Evolutionary conservation across 164 flowering plant genomes (phyloP), one percentile per base, ranked within the genome.

Genomic region (Hamamelis virginiana): DNA sequence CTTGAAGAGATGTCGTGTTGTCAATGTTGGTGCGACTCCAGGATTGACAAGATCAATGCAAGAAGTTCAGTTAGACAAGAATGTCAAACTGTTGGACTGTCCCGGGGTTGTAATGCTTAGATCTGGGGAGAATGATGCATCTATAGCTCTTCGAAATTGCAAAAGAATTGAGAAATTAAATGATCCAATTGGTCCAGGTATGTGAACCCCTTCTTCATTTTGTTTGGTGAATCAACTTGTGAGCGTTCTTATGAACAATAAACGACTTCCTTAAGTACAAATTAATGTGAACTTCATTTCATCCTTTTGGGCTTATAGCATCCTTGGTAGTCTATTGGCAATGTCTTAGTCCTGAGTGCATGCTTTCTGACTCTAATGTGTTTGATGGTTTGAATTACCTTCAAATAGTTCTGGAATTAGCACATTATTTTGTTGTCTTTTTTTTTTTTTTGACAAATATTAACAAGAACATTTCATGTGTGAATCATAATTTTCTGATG

Each of bases 101-200:
- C 99, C 99, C 74, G 99, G 99, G n/a, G 98, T 96, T 77, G 97
- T 91, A 14, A 85, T 96, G 97, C 87, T 93, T 22, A 82, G 75
- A 67, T 84, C 97, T 74, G 75, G 68, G 1, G 89, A 80, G 56
- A 86, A 74, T 80, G 92, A 90, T 76, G 84, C 91, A 58, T 80
- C 98, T 51, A 69, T 88, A 50, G 95, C 95, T 69, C 93, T 96
- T 65, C 80, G 95, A 58, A 96, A 93, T 78, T 96, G 99, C 87
- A 93, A 91, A 80, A 84, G 95, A 74, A 93, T 96, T 66, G 99
- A 96, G 78, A 93, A 96, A 76, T 74, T 96, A 59, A 95, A 90
- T 43, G 99, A 96, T 74, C 94, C 91, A 6, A 56, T 91, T 78
- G 82, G 73, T 66, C 99, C 97, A 72, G 98, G 98, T 92, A 82